Evolutionary conservation across 768 basidiomycete genomes (phyloP), one percentile per base, ranked within the genome.

Genomic region (Myochromella boudieri): DNA sequence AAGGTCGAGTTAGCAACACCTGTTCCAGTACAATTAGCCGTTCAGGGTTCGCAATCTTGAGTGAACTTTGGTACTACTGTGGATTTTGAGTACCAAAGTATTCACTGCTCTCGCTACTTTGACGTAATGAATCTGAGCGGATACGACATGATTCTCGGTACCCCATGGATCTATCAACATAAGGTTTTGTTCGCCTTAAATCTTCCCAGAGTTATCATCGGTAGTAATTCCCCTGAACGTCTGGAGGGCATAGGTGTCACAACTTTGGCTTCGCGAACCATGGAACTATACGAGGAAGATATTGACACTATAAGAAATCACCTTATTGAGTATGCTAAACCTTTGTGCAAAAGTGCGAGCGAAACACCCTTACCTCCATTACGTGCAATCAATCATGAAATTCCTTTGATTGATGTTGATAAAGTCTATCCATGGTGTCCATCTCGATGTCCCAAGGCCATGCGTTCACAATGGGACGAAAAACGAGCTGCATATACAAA

Each of bases 1-100:
- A 44, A 48, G 2, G 45, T 48, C 1, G 48, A 55, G 10, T 50
- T 74, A 7, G 54, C 43, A 7, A 68, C 60, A 32, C 69, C 69
- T 0, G 29, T 74, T 11, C 46, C 62, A 0, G 37, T 74, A 0
- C 65, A 72, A 20, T 48, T 76, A 3, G 72, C 70, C 1, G 66
- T 70, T 0, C 61, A 66, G 15, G 75, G 72, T 0, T 74, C 72
- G 0, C 42, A 62, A 0, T 62, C 68, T 1, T 63, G 66, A 25
- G 57, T 75, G 1, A 72, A 68, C 37, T 56, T 37, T 29, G 52
- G 65, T 0, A 51, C 53, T 0, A 48, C 29, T 0, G 63, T 53
- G 0, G 11, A 58, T 0, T 51, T 75, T 9, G 33, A 54, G 17
- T 75, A 73, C 47, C 70, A 72, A 43, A 20, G 15, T 0, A 66